Evolutionary conservation across 495 filamentous ascomycete species (phyloP).

Genomic region (Sordaria brevicollis): DNA sequence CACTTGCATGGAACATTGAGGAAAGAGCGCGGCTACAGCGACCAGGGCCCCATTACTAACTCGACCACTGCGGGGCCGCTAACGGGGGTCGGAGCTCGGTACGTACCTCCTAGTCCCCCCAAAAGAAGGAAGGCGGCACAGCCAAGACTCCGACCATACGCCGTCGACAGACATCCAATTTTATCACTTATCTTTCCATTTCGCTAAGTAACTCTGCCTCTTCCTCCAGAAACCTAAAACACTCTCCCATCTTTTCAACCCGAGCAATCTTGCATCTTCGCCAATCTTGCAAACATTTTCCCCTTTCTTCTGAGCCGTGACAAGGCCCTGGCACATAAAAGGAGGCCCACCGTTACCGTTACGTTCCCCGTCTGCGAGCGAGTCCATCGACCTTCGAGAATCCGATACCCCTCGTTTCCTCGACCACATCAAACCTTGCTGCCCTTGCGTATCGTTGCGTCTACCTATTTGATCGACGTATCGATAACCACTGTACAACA

Average conservation of each 20-base stretch:
- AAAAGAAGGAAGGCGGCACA: background rate
- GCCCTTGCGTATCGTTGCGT: background rate
- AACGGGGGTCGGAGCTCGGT: background rate
- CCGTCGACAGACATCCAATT: background rate
- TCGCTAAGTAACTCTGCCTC: background rate
- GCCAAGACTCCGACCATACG: background rate
- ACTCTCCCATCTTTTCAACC: background rate
- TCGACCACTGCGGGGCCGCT: background rate
- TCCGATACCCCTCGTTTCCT: background rate
- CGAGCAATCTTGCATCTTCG: background rate
- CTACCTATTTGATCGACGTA: background rate
- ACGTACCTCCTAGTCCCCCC: background rate
- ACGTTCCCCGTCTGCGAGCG: background rate
- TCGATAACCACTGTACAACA: background rate
- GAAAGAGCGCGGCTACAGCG: background rate
- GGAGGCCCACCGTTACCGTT: background rate
- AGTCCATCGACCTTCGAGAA: background rate
- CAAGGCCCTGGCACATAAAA: background rate
- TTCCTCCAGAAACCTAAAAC: background rate
- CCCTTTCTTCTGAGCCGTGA: background rate
- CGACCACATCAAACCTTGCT: background rate
- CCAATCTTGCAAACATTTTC: background rate
- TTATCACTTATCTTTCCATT: background rate
- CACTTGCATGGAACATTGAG: background rate
- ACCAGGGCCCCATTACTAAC: background rate